Conservation (phyloP, 2,329 filamentous ascomycete species). For the Trichoderma sp. region DNA sequence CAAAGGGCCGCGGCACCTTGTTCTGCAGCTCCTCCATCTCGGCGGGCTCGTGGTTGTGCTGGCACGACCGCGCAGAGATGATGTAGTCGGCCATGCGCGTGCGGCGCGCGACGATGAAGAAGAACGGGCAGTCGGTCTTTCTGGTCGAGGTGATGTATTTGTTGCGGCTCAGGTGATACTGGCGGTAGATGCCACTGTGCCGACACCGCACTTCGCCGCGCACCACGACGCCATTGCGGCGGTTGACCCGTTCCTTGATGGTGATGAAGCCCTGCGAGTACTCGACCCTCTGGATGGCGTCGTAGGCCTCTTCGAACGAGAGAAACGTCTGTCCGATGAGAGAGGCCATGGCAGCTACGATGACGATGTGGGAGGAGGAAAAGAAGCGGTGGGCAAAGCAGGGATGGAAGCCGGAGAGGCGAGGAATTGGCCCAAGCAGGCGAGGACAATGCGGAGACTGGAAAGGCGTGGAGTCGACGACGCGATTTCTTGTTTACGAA, state of each 20-base stretch:
- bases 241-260: slow-evolving; percentile 26
- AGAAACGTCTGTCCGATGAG: slow-evolving; percentile 26
- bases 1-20: slow-evolving; percentile 25
- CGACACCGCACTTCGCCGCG: slow-evolving; percentile 23
- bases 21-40: slow-evolving; percentile 23
- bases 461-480: neutral
- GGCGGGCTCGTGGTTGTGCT: slow-evolving; percentile 26
- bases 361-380: neutral
- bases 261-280: slow-evolving; percentile 25
- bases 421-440: neutral
- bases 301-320: slow-evolving; percentile 25
- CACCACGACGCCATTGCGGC: slow-evolving; percentile 24
- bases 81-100: slow-evolving; percentile 27
- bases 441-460: slow-evolving; percentile 8
- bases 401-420: neutral
- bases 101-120: slow-evolving; percentile 25
- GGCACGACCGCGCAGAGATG: slow-evolving; percentile 24
- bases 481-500: slow-evolving; percentile 25
- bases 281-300: slow-evolving; percentile 24
- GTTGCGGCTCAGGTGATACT: slow-evolving; percentile 26
- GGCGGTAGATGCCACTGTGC: slow-evolving; percentile 26
- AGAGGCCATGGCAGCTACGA: slow-evolving; percentile 3
- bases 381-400: neutral
- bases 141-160: slow-evolving; percentile 26
- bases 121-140: slow-evolving; percentile 26